phyloP scores from a whole-genome alignment of 2,329 filamentous ascomycete genomes.

The Phialemonium atrogriseum region DNA sequence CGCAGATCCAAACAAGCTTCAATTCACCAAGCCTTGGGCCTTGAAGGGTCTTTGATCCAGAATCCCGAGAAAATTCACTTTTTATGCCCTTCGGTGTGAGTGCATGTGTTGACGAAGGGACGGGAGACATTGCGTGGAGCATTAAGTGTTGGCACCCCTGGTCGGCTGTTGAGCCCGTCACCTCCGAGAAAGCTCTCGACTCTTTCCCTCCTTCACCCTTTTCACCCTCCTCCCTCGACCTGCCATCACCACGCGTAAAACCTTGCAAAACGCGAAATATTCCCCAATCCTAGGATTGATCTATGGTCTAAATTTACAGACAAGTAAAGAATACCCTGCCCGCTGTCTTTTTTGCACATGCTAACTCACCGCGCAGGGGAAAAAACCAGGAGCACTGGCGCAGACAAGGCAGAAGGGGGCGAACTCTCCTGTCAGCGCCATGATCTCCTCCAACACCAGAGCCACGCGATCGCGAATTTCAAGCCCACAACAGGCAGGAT shows the following conservation, averaged over 20 bases:
- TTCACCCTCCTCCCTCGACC: slow-evolving; percentile 9
- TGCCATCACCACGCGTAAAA: slow-evolving; percentile 15
- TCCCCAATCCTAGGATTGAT: slow-evolving; percentile 7
- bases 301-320: slow-evolving; percentile 12
- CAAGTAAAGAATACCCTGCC: slow-evolving; percentile 12
- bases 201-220: slow-evolving; percentile 12
- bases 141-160: slow-evolving; percentile 9
- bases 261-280: slow-evolving; percentile 15
- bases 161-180: slow-evolving; percentile 12
- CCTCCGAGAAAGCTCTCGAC: slow-evolving; percentile 15
- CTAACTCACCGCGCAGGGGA: slow-evolving; percentile 17
- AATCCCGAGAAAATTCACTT: no score
- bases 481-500: slow-evolving; percentile 35
- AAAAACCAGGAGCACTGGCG: slow-evolving; percentile 8
- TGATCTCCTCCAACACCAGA: slow-evolving; percentile 36
- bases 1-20: no score
- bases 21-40: no score
- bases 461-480: slow-evolving; percentile 48
- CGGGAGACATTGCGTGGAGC: no score
- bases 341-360: slow-evolving; percentile 8
- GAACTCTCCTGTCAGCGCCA: slow-evolving; percentile 10
- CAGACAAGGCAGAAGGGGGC: no score
- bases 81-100: no score
- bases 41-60: no score
- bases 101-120: no score